Evolutionary conservation across 2,329 filamentous ascomycete genomes (phyloP).

Genomic region (Fusarium algeriense): DNA sequence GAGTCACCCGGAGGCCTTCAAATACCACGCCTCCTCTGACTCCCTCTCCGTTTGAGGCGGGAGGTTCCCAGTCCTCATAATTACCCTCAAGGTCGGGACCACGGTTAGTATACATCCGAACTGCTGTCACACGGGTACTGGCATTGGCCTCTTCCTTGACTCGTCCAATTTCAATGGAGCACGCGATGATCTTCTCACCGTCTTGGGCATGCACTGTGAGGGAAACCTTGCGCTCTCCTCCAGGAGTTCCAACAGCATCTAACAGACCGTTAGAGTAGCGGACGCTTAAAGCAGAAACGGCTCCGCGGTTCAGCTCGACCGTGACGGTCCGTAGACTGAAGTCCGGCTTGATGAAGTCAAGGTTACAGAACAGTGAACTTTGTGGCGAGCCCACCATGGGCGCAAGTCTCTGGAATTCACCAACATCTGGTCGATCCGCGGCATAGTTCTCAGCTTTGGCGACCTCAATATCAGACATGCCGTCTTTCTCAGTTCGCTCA

Average conservation of each 20-base stretch:
- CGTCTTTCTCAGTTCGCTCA: too few relatives aligned
- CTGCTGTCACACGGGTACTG: background rate
- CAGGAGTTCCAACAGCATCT: background rate
- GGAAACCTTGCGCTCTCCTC: background rate
- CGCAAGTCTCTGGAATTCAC: background rate
- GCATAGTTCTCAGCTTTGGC: background rate
- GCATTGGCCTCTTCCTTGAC: background rate
- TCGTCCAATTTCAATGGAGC: background rate
- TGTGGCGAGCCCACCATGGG: background rate
- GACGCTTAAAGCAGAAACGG: background rate
- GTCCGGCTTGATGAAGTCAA: background rate
- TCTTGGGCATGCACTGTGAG: background rate
- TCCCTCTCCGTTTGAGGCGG: background rate
- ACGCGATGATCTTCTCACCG: background rate
- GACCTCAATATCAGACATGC: background rate
- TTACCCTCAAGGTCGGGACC: background rate
- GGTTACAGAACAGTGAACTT: background rate
- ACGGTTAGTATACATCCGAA: background rate
- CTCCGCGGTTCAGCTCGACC: background rate
- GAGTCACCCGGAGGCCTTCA: background rate
- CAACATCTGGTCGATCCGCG: background rate
- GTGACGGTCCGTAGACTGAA: background rate
- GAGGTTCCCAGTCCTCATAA: background rate
- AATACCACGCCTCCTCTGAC: background rate
- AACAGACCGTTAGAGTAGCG: slow-evolving; percentile 1